These are phyloP conservation scores for Cryptosporidium sp. DNA, from an alignment of 169 alveolate genomes.

Conservation along the genomic window DNA sequence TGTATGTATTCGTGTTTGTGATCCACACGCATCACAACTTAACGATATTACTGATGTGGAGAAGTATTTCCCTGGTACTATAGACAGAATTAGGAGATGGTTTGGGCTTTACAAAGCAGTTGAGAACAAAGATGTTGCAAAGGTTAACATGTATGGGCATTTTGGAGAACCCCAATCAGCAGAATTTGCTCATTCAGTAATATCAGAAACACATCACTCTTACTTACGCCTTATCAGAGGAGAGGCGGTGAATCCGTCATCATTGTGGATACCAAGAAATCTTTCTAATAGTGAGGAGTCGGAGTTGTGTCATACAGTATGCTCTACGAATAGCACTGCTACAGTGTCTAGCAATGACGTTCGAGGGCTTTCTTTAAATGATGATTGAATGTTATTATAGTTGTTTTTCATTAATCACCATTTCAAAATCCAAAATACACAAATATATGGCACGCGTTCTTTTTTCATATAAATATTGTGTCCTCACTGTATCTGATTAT, in stretches of 20 bases:
- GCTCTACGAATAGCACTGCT: constrained; percentile 51
- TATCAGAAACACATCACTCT: constrained; percentile 55
- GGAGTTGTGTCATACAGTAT: constrained; percentile 6
- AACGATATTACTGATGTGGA: constrained; percentile 82
- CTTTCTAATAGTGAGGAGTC: not conserved
- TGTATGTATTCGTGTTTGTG: constrained; percentile 82
- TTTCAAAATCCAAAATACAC: not conserved
- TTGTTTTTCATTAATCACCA: not conserved
- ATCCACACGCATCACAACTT: constrained; percentile 79
- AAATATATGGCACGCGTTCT: not conserved
- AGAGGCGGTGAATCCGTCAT: not conserved
- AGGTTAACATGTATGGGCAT: constrained; percentile 71
- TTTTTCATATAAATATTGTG: not conserved
- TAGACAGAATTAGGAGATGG: constrained; percentile 72
- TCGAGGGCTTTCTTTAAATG: constrained; percentile 8
- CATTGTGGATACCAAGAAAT: constrained; percentile 54
- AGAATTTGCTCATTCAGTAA: constrained; percentile 57
- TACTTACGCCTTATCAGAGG: constrained; percentile 32
- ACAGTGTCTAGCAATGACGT: constrained; percentile 39
- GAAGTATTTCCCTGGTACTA: constrained; percentile 80
- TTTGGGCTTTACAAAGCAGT: constrained; percentile 71
- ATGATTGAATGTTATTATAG: not conserved
- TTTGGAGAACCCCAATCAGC: constrained; percentile 75
- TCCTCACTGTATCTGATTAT: not conserved
- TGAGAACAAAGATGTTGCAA: constrained; percentile 69